phyloP scores from a whole-genome alignment of 352 stramenopile genomes.

The Paralagenidium karlingii region DNA sequence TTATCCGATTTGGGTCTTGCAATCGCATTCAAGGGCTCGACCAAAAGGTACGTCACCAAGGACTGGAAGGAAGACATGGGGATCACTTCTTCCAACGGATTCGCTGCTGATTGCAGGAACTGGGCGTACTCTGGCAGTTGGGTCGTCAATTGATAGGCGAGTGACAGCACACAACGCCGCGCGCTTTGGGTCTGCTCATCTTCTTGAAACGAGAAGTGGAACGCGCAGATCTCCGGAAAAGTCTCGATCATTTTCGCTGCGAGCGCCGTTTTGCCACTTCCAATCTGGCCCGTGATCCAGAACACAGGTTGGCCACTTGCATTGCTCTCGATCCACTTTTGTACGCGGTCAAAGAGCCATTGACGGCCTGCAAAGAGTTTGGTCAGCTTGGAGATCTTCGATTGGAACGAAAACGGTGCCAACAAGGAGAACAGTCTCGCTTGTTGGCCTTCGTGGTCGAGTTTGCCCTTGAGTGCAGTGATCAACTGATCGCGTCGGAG shows the following conservation, averaged over 20 bases:
- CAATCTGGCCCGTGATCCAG: constrained; percentile 60
- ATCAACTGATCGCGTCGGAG: constrained; percentile 35
- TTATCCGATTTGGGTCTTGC: constrained; percentile 29
- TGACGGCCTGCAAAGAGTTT: constrained; percentile 39
- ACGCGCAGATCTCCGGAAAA: constrained; percentile 54
- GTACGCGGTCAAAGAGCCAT: constrained; percentile 41
- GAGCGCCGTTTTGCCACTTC: constrained; percentile 47
- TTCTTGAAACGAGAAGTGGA: constrained; percentile 59
- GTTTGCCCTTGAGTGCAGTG: constrained; percentile 33
- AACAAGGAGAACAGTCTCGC: constrained; percentile 51
- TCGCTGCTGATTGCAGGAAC: constrained; percentile 51
- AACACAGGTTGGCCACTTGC: constrained; percentile 27
- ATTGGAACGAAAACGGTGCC: constrained; percentile 51
- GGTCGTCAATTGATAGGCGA: constrained; percentile 64
- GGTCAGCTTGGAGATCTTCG: constrained; percentile 63
- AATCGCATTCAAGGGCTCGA: constrained; percentile 56
- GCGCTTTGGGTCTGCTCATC: constrained; percentile 65
- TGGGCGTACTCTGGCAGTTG: constrained; percentile 52
- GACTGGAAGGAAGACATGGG: constrained; percentile 49
- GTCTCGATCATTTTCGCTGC: constrained; percentile 51
- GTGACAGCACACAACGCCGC: constrained; percentile 45
- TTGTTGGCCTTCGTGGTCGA: constrained; percentile 67
- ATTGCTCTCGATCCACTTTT: constrained; percentile 26
- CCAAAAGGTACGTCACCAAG: constrained; percentile 32
- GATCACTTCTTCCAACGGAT: constrained; percentile 61